phyloP scores from a whole-genome alignment of 2,329 filamentous ascomycete species.

The Herpomyces periplanetae region DNA sequence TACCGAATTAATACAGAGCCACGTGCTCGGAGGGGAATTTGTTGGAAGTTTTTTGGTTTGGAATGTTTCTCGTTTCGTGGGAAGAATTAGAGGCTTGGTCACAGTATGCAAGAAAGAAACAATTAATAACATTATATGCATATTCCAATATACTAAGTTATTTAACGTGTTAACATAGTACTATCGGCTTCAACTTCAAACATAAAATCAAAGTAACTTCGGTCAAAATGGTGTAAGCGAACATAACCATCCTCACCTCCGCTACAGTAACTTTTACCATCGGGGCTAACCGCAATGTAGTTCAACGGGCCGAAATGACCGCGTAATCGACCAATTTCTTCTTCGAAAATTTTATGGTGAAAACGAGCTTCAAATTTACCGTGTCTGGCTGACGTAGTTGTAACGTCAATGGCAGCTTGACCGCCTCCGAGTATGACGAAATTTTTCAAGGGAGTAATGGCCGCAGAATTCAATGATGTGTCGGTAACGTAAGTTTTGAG shows the following conservation, averaged over 20 bases:
- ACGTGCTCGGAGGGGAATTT: too few species aligned
- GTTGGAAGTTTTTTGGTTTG: too few species aligned
- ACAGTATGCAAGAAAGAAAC: too few species aligned
- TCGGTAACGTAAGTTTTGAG: conserved; percentile 75
- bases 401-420: conserved; percentile 95
- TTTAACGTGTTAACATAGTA: too few species aligned
- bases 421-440: conserved; percentile 92
- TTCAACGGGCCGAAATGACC: conserved; percentile 91
- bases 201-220: conserved; percentile 89
- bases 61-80: too few species aligned
- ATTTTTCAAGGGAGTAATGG: conserved; percentile 78
- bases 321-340: conserved; percentile 84
- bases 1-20: too few species aligned
- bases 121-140: too few species aligned
- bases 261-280: conserved; percentile 63
- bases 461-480: conserved; percentile 78
- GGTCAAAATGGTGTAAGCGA: conserved; percentile 90
- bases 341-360: conserved; percentile 98
- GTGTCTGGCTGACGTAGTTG: conserved; percentile 61
- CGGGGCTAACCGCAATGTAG: conserved; percentile 71
- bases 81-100: too few species aligned
- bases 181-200: conserved; percentile 99
- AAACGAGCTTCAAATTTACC: conserved; percentile 97
- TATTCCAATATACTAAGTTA: too few species aligned
- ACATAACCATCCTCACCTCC: conserved; percentile 97